Base-by-base conservation (phyloP, 371 early-diverging fungal species). In the Rhizomucor pusillus region DNA sequence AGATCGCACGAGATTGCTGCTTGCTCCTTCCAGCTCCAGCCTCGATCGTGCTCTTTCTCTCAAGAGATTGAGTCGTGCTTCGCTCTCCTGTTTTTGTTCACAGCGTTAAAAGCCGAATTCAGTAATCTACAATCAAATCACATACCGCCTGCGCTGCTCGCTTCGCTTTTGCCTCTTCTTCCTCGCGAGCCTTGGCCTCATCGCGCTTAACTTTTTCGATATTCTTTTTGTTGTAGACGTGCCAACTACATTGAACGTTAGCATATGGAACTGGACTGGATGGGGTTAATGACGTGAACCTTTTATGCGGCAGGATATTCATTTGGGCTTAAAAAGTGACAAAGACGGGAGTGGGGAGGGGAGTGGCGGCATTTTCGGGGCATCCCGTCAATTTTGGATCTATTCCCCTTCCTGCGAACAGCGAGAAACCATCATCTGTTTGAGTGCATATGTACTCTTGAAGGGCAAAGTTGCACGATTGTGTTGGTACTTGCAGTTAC, bases 171-270 rank as follows among this genome's bases (percentile, higher is more conserved):
- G 62, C 61, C 23, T 69, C 70, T 44, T 80, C 76, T 59, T 81
- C 77, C 24, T 52, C 74, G 45, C 64, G 71, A 9, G 85, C 87
- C 50, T 77, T 65, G 20, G 81, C 88, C 54, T 91, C 91, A 56
- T 91, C 91, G 55, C 67, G 59, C 22, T 73, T 71, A 24, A 91
- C 90, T 51, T 65, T 62, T 49, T 89, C 90, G 16, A 77, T 73
- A 60, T 90, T 91, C 59, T 81, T 82, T 53, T 77, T 80, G 60
- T 75, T 88, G 54, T 91, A 89, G 16, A 91, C 91, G 63, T 91
- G 85, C 86, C 89, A 91, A 41, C 88, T 86, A 49, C 1, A 23
- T 48, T 33, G 29, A 10, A 36, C 11, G 11, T 25, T 13, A 61
- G 35, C n/a, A 36, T 25, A 6, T 11, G 2, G 25, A 16, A 24